These are phyloP conservation scores for Picea engelmannii DNA, from an alignment of 83 land plant genomes.

Conservation along the genomic window DNA sequence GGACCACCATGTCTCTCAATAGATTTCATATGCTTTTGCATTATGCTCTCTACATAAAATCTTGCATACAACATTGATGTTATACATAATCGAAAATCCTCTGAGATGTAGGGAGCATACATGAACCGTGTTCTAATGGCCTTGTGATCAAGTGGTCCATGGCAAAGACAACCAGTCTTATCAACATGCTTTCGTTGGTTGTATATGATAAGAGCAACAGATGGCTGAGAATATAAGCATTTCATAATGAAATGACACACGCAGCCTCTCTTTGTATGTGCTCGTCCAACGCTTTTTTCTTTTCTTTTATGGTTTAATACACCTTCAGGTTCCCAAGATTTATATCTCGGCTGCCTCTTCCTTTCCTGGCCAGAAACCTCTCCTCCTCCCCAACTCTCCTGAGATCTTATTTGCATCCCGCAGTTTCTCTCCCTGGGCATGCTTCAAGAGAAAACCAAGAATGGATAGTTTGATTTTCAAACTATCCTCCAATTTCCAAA, in stretches of 20 bases:
- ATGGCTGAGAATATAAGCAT: no score
- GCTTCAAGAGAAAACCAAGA: no score
- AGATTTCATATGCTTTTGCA: slow-evolving; percentile 61
- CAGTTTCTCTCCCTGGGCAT: no score
- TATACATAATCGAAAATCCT: slow-evolving; percentile 61
- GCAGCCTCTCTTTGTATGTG: slow-evolving; percentile 57
- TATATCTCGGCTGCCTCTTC: no score
- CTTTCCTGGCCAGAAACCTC: no score
- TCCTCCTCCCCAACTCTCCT: no score
- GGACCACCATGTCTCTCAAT: slow-evolving; percentile 47
- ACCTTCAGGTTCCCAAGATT: slow-evolving; percentile 27
- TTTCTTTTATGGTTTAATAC: slow-evolving; percentile 36
- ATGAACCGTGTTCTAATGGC: slow-evolving; percentile 22
- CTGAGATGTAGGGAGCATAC: slow-evolving; percentile 73
- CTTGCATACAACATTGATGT: slow-evolving; percentile 63
- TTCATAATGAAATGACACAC: no score
- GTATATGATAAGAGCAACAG: no score
- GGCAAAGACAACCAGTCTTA: slow-evolving; percentile 45
- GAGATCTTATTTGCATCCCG: no score
- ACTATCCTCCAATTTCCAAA: no score
- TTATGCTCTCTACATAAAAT: slow-evolving; percentile 70
- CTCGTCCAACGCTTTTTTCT: slow-evolving; percentile 56
- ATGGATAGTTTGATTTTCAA: no score
- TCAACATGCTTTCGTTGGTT: no score
- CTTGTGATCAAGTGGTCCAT: slow-evolving; percentile 67